These are phyloP conservation scores for Oxyria digyna DNA, from an alignment of 148 eudicot species.

Conservation along the genomic window DNA sequence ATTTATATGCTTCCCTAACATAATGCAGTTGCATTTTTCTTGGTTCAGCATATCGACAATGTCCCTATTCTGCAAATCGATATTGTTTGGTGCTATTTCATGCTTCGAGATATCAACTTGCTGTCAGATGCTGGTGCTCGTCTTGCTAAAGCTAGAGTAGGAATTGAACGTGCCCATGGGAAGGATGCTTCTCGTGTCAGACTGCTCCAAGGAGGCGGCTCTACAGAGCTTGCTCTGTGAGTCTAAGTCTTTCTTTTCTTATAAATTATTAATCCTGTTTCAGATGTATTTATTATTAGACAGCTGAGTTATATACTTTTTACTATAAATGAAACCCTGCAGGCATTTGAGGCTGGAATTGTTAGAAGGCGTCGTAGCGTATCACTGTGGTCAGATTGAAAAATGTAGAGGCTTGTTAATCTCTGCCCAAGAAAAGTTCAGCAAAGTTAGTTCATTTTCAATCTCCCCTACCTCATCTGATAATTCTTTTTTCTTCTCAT, in stretches of 20 bases:
- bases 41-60: constrained; percentile 60
- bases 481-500: not conserved
- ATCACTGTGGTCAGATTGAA: constrained; percentile 56
- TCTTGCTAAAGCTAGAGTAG: constrained; percentile 72
- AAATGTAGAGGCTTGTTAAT: constrained; percentile 45
- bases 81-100: constrained; percentile 96
- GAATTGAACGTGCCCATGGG: constrained; percentile 75
- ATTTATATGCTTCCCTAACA: not conserved
- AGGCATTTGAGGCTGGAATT: constrained; percentile 88
- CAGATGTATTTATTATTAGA: not conserved
- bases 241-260: constrained; percentile 11
- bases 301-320: not conserved
- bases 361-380: constrained; percentile 84
- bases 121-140: constrained; percentile 80
- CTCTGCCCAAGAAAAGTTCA: constrained; percentile 52
- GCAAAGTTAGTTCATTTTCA: constrained; percentile 33
- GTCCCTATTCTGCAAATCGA: constrained; percentile 86
- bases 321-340: constrained; percentile 2
- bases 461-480: not conserved
- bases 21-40: constrained; percentile 2
- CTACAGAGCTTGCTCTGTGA: constrained; percentile 79
- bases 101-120: constrained; percentile 82
- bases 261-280: not conserved
- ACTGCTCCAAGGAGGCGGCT: constrained; percentile 58
- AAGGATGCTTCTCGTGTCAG: constrained; percentile 73